Conservation (phyloP, 345 rosid species). For the Ceriops zippeliana region DNA sequence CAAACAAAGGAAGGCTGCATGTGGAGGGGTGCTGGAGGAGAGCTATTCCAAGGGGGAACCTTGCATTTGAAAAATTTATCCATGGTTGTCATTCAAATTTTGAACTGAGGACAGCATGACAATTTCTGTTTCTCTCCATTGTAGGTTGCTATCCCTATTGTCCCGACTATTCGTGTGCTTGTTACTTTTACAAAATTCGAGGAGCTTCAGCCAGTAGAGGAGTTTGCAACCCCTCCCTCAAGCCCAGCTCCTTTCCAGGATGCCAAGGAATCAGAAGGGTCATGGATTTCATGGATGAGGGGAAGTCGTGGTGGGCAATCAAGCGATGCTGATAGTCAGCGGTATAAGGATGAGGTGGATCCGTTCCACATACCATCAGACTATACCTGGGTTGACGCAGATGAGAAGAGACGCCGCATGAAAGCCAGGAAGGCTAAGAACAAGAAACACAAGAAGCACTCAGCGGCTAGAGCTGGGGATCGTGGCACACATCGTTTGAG, state of each 20-base stretch:
- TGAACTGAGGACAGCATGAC: not conserved
- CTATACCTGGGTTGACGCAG: constrained; percentile 87
- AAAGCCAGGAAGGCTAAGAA: constrained; percentile 87
- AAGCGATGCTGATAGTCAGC: constrained; percentile 64
- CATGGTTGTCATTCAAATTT: not conserved
- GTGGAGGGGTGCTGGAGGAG: too few species aligned
- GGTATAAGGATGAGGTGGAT: constrained; percentile 68
- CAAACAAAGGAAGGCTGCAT: too few species aligned
- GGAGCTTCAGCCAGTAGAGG: constrained; percentile 82
- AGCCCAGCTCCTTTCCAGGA: constrained; percentile 93
- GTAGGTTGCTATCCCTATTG: constrained; percentile 95
- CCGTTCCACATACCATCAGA: constrained; percentile 79
- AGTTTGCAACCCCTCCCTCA: constrained; percentile 84
- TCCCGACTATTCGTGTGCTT: constrained; percentile 87
- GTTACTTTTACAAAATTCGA: constrained; percentile 95
- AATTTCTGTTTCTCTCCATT: constrained; percentile 6
- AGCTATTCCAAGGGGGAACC: too few species aligned
- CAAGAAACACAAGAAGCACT: constrained; percentile 64
- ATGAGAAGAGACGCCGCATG: constrained; percentile 88
- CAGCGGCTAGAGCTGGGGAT: constrained; percentile 44
- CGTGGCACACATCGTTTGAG: constrained; percentile 28
- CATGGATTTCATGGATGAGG: constrained; percentile 99
- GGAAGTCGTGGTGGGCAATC: constrained; percentile 72
- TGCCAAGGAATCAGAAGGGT: constrained; percentile 62
- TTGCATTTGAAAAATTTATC: too few species aligned